A percentile compares a stretch with the other conserved stretches of the same genome.
These are phyloP conservation scores for Apiospora phragmitis DNA, from an alignment of 2,329 filamentous ascomycete species.

Conservation along the genomic window DNA sequence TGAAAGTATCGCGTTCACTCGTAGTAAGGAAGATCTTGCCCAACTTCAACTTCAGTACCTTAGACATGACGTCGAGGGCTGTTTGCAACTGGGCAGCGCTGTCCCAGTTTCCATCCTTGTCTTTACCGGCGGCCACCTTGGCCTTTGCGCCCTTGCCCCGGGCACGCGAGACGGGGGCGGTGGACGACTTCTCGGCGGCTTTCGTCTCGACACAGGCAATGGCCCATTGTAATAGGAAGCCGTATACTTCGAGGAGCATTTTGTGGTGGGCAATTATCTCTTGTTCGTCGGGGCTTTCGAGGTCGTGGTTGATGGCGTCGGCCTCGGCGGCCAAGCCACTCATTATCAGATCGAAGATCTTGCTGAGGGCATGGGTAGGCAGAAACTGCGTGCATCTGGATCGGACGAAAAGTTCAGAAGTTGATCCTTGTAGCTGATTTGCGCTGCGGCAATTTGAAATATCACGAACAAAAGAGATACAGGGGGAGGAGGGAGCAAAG, in stretches of 20 bases:
- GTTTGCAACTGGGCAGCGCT: slow-evolving; percentile 83
- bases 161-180: slow-evolving; percentile 68
- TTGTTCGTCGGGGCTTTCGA: slow-evolving; percentile 85
- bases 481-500: slow-evolving; percentile 32
- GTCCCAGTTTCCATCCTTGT: slow-evolving; percentile 82
- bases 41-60: slow-evolving; percentile 89
- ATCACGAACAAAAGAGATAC: slow-evolving; percentile 18
- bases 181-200: slow-evolving; percentile 82
- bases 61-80: slow-evolving; percentile 92
- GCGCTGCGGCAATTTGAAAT: slow-evolving; percentile 15
- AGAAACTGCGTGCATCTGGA: slow-evolving; percentile 81
- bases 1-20: slow-evolving; percentile 92
- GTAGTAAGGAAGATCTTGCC: slow-evolving; percentile 94
- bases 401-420: slow-evolving; percentile 63
- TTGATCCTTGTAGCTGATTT: slow-evolving; percentile 39
- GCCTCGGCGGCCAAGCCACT: slow-evolving; percentile 85
- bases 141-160: slow-evolving; percentile 73
- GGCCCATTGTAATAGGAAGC: slow-evolving; percentile 92
- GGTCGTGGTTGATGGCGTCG: slow-evolving; percentile 80
- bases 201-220: slow-evolving; percentile 93
- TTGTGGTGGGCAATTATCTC: slow-evolving; percentile 86
- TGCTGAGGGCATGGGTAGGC: slow-evolving; percentile 81
- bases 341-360: slow-evolving; percentile 86
- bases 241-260: slow-evolving; percentile 88
- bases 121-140: slow-evolving; percentile 63